Evolutionary conservation across 75 land plant genomes (phyloP), one percentile per base, ranked within the genome.

Genomic region (Gnetum montanum): DNA sequence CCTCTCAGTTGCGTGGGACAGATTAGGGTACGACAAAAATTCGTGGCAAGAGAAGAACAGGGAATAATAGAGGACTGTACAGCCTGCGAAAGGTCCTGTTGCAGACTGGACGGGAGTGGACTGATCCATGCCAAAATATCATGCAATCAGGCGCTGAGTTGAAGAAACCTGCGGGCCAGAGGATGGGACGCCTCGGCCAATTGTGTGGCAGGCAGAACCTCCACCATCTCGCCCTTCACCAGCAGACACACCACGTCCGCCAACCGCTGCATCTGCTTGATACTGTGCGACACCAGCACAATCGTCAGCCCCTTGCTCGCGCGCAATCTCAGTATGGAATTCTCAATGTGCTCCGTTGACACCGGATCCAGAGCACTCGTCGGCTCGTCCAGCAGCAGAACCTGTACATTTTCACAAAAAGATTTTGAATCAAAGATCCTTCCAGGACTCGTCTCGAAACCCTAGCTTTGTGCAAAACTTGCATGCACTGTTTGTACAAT

Each of bases 351-450:
- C 52, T 82, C 82, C 4, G 90, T 84, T 3, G 98, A 82, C 4
- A 93, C 77, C n/a, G 95, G 98, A 58, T 93, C 98, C 58, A 93
- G 58, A 0, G 95, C 95, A 54, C 90, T 93, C 6, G 95, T 93
- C 2, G 95, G 95, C 62, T 93, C 95, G 41, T 93, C 95, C 35
- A 93, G 56, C 47, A 93, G 58, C 60, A 88, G 44, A 12, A 92
- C 85, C 92, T 90, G 58, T 23, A n/a, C n/a, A n/a, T 10, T 23
- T 12, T 12, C 24, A 38, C 8, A 38, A 40, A 12, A 19, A 8
- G n/a, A 26, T 22, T 22, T 2, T 40, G n/a, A 28, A 0, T 2
- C 5, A 23, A 22, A 6, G 1, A n/a, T n/a, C n/a, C n/a, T n/a
- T n/a, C n/a, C n/a, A 55, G n/a, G n/a, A n/a, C n/a, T n/a, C n/a